Conservation (phyloP, 441 rosid genomes). For the Pelargonium fulgidum region DNA sequence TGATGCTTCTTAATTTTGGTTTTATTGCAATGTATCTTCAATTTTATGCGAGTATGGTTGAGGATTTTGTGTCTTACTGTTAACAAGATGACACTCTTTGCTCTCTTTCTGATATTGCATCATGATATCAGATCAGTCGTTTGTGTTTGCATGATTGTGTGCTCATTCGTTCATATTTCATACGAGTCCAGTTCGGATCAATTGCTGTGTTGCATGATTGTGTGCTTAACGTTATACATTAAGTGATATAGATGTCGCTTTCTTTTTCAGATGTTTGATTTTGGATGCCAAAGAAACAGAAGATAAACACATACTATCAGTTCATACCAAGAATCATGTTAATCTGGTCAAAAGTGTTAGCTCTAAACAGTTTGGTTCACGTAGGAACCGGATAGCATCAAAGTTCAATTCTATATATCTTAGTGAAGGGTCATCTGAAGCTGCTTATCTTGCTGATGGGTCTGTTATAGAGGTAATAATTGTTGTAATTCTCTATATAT, state of each 20-base stretch:
- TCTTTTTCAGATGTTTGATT: conserved; percentile 58
- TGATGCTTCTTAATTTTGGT: too few relatives aligned
- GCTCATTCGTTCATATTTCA: too few relatives aligned
- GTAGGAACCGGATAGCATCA: conserved; percentile 48
- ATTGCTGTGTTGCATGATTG: too few relatives aligned
- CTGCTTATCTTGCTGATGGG: conserved; percentile 85
- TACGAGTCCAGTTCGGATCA: neutral
- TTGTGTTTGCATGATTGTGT: neutral
- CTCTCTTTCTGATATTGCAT: too few relatives aligned
- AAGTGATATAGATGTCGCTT: too few relatives aligned
- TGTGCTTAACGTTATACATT: too few relatives aligned
- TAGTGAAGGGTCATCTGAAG: conserved; percentile 75
- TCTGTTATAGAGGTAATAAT: conserved; percentile 63
- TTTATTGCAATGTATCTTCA: too few relatives aligned
- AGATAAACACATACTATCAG: conserved; percentile 48
- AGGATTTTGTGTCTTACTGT: too few relatives aligned
- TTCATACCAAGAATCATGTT: conserved; percentile 64
- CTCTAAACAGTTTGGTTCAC: conserved; percentile 43
- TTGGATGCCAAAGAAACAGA: conserved; percentile 55
- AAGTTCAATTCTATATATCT: conserved; percentile 66
- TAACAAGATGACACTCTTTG: too few relatives aligned
- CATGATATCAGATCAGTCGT: neutral
- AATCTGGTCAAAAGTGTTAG: conserved; percentile 57
- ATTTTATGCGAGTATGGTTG: too few relatives aligned
- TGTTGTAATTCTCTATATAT: too few relatives aligned